Conservation (phyloP, 345 rosid species). For the Pistacia atlantica region DNA sequence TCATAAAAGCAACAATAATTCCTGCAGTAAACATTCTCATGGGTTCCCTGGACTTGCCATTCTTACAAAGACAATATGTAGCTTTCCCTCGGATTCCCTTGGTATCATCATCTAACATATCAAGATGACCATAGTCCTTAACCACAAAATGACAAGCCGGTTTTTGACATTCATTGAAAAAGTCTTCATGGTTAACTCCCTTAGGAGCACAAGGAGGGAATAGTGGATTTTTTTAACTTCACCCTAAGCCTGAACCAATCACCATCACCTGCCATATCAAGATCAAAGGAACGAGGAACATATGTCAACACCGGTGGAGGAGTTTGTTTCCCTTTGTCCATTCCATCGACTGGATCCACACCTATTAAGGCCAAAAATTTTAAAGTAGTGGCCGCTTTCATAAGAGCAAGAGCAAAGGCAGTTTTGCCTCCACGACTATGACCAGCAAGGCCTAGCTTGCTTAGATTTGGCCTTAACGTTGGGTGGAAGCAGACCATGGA, state of each 20-base stretch:
- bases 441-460: slow-evolving; percentile 69
- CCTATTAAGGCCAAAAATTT: slow-evolving; percentile 71
- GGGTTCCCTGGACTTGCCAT: slow-evolving; percentile 69
- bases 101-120: slow-evolving; percentile 83
- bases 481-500: slow-evolving; percentile 50
- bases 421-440: slow-evolving; percentile 93
- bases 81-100: slow-evolving; percentile 59
- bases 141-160: slow-evolving; percentile 80
- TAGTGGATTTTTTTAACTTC: slow-evolving; percentile 47
- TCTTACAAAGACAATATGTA: slow-evolving; percentile 70
- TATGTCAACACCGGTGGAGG: slow-evolving; percentile 76
- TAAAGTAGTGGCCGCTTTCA: slow-evolving; percentile 37
- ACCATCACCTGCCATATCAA: slow-evolving; percentile 63
- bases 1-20: slow-evolving; percentile 61
- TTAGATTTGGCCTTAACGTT: slow-evolving; percentile 58
- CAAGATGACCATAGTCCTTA: slow-evolving; percentile 75
- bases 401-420: slow-evolving; percentile 70
- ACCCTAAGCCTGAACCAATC: slow-evolving; percentile 82
- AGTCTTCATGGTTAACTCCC: slow-evolving; percentile 74
- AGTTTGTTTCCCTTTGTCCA: slow-evolving; percentile 65
- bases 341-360: slow-evolving; percentile 86
- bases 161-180: slow-evolving; percentile 59
- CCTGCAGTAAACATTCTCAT: slow-evolving; percentile 86
- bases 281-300: slow-evolving; percentile 63
- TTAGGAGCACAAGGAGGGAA: slow-evolving; percentile 81